These are phyloP conservation scores for Lumnitzera littorea DNA, from an alignment of 345 rosid species.

Conservation along the genomic window DNA sequence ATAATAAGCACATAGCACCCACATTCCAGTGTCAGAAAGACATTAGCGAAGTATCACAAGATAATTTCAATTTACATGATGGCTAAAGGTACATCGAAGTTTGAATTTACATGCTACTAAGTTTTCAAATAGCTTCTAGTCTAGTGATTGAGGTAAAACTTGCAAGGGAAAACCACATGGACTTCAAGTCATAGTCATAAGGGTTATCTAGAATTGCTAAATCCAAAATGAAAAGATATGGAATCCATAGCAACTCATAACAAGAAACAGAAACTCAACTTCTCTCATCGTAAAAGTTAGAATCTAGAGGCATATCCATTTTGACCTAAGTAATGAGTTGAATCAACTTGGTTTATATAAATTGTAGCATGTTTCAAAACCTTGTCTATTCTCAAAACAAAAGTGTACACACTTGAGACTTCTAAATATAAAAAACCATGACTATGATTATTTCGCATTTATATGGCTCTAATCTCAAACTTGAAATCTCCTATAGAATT, in stretches of 20 bases:
- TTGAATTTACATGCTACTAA: conserved; percentile 40
- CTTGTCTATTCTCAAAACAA: not conserved
- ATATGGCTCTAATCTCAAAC: conserved; percentile 77
- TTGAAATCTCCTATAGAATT: conserved; percentile 68
- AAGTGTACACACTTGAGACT: conserved; percentile 45
- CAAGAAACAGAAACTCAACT: conserved; percentile 72
- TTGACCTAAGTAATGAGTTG: not conserved
- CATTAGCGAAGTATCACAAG: not conserved
- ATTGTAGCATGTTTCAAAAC: too few relatives aligned
- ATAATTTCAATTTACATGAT: conserved; percentile 19
- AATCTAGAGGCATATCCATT: conserved; percentile 17
- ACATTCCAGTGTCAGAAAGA: conserved; percentile 3
- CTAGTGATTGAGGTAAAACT: conserved; percentile 63
- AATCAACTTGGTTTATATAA: not conserved
- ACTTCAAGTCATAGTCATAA: not conserved
- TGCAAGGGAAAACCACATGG: conserved; percentile 12
- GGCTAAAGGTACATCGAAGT: too few relatives aligned
- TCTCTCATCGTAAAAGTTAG: conserved; percentile 82
- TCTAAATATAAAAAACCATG: conserved; percentile 67
- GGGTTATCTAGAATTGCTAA: not conserved
- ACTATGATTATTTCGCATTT: conserved; percentile 65
- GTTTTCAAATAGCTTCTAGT: conserved; percentile 49
- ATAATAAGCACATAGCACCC: conserved; percentile 81
- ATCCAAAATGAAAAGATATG: not conserved
- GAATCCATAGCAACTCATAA: conserved; percentile 44